Conservation (phyloP, 768 basidiomycete genomes). For the Suillus ampliporus region DNA sequence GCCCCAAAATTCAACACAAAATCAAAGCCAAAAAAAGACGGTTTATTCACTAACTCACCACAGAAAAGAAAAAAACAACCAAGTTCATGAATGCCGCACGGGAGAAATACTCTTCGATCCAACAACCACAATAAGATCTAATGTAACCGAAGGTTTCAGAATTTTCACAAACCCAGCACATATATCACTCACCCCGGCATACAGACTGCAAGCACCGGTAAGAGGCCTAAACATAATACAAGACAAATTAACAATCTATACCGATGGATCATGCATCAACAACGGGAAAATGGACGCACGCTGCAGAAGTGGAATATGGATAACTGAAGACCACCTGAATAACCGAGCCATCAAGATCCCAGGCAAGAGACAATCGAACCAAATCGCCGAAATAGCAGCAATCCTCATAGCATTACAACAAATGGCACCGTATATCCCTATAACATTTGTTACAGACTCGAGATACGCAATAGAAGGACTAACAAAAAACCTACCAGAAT, state of each 20-base stretch:
- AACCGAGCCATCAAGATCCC: constrained; percentile 24
- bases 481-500: constrained; percentile 5
- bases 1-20: not conserved
- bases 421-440: not conserved
- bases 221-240: not conserved
- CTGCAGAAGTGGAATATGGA: constrained; percentile 29
- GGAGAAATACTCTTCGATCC: not conserved
- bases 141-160: not conserved
- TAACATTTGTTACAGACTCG: constrained; percentile 21
- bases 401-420: constrained; percentile 16
- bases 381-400: constrained; percentile 24
- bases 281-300: constrained; percentile 20
- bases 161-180: not conserved
- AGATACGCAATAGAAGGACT: constrained; percentile 19
- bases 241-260: constrained; percentile 3
- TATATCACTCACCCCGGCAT: not conserved
- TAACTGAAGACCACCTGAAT: not conserved
- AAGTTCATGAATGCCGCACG: no score
- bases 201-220: not conserved
- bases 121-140: not conserved
- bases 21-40: not conserved
- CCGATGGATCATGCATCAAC: constrained; percentile 22
- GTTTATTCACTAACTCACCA: not conserved
- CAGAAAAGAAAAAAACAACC: not conserved
- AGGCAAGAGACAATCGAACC: constrained; percentile 16